phyloP scores from a whole-genome alignment of 306 rosid genomes.

The Gleditsia sinensis region DNA sequence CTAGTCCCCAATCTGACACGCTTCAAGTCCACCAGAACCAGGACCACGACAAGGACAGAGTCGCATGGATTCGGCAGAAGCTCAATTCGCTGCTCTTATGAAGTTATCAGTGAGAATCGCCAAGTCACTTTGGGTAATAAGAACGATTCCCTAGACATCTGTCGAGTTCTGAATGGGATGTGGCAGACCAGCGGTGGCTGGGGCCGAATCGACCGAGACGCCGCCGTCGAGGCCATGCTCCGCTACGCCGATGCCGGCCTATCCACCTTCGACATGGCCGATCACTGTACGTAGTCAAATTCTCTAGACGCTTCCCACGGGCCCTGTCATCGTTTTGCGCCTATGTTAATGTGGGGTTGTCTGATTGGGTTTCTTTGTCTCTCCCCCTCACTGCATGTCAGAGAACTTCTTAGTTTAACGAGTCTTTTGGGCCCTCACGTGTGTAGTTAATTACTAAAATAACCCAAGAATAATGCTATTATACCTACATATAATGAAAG shows the following conservation, averaged over 20 bases:
- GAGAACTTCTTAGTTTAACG: too few species aligned
- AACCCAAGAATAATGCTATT: too few species aligned
- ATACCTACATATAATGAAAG: too few species aligned
- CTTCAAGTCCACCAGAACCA: constrained; percentile 22
- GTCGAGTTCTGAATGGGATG: constrained; percentile 82
- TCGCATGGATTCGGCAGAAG: background rate
- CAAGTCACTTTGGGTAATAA: constrained; percentile 54
- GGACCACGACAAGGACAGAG: background rate
- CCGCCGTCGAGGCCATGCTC: constrained; percentile 88
- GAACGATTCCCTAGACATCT: constrained; percentile 68
- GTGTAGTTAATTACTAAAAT: too few species aligned
- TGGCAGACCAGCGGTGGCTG: constrained; percentile 93
- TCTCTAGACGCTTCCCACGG: background rate
- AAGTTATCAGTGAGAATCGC: constrained; percentile 42
- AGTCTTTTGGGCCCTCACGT: too few species aligned
- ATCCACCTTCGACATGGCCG: constrained; percentile 95
- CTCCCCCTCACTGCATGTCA: too few species aligned
- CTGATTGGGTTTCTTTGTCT: too few species aligned
- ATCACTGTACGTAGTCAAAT: constrained; percentile 61
- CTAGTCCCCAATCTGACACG: constrained; percentile 29
- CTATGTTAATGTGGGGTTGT: too few species aligned
- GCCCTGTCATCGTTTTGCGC: background rate
- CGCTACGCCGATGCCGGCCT: constrained; percentile 84
- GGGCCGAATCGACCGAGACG: constrained; percentile 84
- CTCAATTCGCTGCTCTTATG: constrained; percentile 51